Evolutionary conservation across 441 rosid genomes (phyloP).

Genomic region (Aquilaria agallochum): DNA sequence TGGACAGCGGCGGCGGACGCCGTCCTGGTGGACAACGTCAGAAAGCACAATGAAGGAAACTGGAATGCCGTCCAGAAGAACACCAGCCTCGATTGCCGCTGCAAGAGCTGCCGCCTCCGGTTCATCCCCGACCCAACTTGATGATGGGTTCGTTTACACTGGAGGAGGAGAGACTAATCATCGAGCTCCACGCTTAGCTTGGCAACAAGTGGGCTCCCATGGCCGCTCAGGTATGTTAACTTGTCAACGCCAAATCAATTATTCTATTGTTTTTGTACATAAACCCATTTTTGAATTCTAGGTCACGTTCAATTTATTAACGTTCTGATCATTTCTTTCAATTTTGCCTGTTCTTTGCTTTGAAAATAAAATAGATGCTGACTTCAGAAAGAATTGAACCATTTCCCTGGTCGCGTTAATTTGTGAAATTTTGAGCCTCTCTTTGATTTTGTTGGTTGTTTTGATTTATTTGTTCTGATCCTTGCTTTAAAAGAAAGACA

Average conservation of each 20-base stretch:
- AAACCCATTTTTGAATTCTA: too few relatives aligned
- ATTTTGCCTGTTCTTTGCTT: neutral
- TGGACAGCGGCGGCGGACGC: constrained; percentile 89
- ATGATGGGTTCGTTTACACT: constrained; percentile 76
- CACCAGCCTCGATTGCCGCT: constrained; percentile 79
- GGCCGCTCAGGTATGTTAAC: constrained; percentile 65
- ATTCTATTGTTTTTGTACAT: neutral
- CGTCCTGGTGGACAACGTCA: constrained; percentile 59
- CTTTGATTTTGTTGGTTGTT: neutral
- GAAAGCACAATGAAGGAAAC: constrained; percentile 82
- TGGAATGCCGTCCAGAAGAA: constrained; percentile 87
- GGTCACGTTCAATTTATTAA: neutral
- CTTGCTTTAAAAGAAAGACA: constrained; percentile 4
- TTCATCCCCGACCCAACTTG: constrained; percentile 74
- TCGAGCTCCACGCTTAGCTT: constrained; percentile 71
- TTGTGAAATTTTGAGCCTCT: too few relatives aligned
- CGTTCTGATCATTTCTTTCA: neutral
- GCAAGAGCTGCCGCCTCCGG: constrained; percentile 88
- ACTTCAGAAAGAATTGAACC: neutral
- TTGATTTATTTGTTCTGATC: neutral
- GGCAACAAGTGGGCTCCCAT: constrained; percentile 98
- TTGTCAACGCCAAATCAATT: neutral
- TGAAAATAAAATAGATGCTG: neutral
- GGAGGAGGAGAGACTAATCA: constrained; percentile 70
- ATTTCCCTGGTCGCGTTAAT: too few relatives aligned